phyloP scores from a whole-genome alignment of 2,329 filamentous ascomycete species.

The Apiospora hydei region DNA sequence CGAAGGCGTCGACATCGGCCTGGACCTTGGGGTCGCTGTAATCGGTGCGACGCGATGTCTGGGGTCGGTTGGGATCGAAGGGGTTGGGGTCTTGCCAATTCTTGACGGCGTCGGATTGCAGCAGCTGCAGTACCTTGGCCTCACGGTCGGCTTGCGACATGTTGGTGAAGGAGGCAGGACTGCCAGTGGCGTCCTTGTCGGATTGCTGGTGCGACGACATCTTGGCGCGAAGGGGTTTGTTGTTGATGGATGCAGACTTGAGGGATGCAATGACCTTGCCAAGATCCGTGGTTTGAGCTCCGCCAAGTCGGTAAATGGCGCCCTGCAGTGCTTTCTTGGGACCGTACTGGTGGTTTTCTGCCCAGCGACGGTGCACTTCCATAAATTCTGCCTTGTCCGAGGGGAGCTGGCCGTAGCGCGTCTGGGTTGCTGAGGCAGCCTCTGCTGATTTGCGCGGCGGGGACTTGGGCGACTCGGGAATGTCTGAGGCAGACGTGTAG shows the following conservation, averaged over 20 bases:
- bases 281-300: constrained; percentile 32
- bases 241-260: background rate
- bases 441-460: constrained; percentile 47
- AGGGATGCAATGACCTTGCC: background rate
- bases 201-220: constrained; percentile 8
- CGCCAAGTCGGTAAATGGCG: constrained; percentile 53
- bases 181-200: background rate
- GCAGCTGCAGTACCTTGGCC: constrained; percentile 48
- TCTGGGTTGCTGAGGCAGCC: constrained; percentile 23
- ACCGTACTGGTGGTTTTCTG: constrained; percentile 54
- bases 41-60: constrained; percentile 44
- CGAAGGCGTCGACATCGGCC: constrained; percentile 51
- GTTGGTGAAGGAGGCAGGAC: constrained; percentile 31
- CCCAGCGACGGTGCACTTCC: constrained; percentile 59
- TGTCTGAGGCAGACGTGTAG: constrained; percentile 61
- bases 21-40: constrained; percentile 54
- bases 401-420: constrained; percentile 45
- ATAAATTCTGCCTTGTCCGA: constrained; percentile 50
- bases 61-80: constrained; percentile 42
- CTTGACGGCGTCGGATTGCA: constrained; percentile 53
- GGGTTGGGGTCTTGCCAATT: constrained; percentile 53
- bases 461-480: constrained; percentile 64
- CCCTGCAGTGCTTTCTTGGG: constrained; percentile 50
- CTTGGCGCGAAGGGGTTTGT: background rate
- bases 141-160: constrained; percentile 46